Evolutionary conservation across 2,329 filamentous ascomycete species (phyloP), one percentile per base, ranked within the genome.

Genomic region (Scedosporium dehoogii): DNA sequence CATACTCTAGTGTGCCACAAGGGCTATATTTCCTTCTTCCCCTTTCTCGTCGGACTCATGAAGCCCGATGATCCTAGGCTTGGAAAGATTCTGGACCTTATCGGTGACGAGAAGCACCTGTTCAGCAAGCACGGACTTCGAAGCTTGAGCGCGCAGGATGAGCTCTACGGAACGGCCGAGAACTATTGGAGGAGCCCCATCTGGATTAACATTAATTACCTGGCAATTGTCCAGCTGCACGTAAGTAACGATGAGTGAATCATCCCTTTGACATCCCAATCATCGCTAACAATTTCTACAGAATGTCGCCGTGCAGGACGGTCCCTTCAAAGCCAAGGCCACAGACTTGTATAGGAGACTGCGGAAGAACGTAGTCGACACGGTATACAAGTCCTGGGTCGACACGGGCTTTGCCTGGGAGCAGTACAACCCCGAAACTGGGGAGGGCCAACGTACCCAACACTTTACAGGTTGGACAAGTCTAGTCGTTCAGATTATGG

Each of bases 381-480:
- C 92, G 1, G 89, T 97, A 14, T 97, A 89, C 78, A 83, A 87
- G 63, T 87, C 87, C 72, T 99, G 93, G 93, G 80, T 87, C 71
- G 85, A 90, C 71, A 97, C 94, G 0, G 93, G 93, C 18, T 97
- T 97, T 72, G 94, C 93, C 0, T 99, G 93, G 93, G 94, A 99
- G 76, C 94, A 99, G 77, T 99, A 97, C 74, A 91, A 96, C 73
- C 91, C 92, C 0, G 91, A 96, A 69, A 96, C 91, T 3, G 94
- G 94, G 56, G 84, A 84, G 61, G 94, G 94, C n/a, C 93, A 97
- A 79, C 83, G 94, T 51, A 97, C 92, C 4, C 92, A 97, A 79
- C 93, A 97, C 75, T 99, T 99, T 73, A 97, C 94, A 0, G 94
- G 94, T 59, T 99, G 94, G 94, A 99, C 94, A n/a, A 96, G 91